Evolutionary conservation across 768 basidiomycete species (phyloP).

Genomic region (Boletus edulis): DNA sequence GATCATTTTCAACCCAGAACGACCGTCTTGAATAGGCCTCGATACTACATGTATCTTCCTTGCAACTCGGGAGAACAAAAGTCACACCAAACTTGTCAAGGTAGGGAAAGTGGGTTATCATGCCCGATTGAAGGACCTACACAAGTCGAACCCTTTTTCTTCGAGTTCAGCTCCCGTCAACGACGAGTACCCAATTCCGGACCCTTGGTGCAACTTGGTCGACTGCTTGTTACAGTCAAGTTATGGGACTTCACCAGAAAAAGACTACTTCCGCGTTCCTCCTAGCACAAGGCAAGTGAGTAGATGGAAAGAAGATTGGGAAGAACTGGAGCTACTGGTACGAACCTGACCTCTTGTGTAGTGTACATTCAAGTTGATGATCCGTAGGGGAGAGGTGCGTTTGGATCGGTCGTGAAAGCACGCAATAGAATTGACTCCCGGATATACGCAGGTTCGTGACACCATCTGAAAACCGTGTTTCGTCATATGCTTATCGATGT

Average conservation of each 20-base stretch:
- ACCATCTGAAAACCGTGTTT: background rate
- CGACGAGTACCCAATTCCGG: no score
- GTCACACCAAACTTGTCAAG: conserved; percentile 66
- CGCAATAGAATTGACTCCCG: conserved; percentile 82
- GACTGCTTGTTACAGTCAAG: no score
- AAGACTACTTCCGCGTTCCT: conserved; percentile 53
- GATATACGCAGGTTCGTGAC: conserved; percentile 70
- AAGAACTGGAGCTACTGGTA: conserved; percentile 84
- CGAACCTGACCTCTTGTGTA: background rate
- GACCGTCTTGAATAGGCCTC: conserved; percentile 42
- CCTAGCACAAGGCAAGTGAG: conserved; percentile 53
- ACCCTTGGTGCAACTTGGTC: no score
- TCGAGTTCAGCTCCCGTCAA: no score
- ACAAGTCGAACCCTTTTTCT: conserved; percentile 81
- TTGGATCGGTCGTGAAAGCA: conserved; percentile 95
- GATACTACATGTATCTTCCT: conserved; percentile 60
- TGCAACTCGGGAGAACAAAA: conserved; percentile 43
- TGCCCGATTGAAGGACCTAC: conserved; percentile 71
- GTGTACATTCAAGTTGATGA: background rate
- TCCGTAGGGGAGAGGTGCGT: conserved; percentile 78
- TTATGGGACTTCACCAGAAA: conserved; percentile 59
- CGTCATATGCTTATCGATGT: background rate
- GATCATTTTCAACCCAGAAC: background rate
- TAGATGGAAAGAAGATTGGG: conserved; percentile 92
- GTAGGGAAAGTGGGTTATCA: conserved; percentile 71